Evolutionary conservation across 1,284 basidiomycete species (phyloP), one percentile per base, ranked within the genome.

Genomic region (Ganoderma meredithae): DNA sequence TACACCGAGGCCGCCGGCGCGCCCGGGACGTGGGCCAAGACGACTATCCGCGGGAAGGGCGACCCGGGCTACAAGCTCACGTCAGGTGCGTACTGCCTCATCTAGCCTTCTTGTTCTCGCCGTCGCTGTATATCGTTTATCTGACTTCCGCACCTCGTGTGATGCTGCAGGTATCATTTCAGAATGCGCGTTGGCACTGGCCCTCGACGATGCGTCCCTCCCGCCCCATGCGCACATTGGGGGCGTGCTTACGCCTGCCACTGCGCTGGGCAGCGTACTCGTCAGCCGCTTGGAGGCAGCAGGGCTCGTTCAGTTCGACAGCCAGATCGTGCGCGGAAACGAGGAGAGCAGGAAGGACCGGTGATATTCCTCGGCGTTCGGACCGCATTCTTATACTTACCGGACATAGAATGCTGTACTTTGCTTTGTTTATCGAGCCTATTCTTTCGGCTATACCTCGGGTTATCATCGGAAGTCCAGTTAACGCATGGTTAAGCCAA

Each of bases 1-100:
- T 79, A 92, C 59, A 87, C 89, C 8, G 78, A 81, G 41, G 81
- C 85, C 27, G 77, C 82, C 61, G 75, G 81, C 3, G 76, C 81
- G 19, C 83, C 84, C 5, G 81, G 84, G 22, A 80, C 87, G n/a
- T 82, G 85, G 61, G 86, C 91, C 39, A 89, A 91, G 71, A 89
- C 85, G 1, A 84, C 86, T 43, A 79, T 90, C 63, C 82, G 79
- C 62, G 90, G 88, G 1, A 82, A 88, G 55, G 93, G 93, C n/a
- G 94, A 96, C 76, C 92, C 94, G 4, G 94, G 95, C 2, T 95
- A 96, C 79, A 78, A 86, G 19, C 80, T 90, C 44, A 91, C 93
- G 13, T 36, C 61, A 15, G 36, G 60, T 62, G 6, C 8, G 40
- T 13, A 9, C 6, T 3, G 0, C 1, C 8, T 39, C 5, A 39